A percentile compares a stretch with the other conserved stretches of the same genome.
Evolutionary conservation across 202 grass and related monocot genomes (phyloP).

Genomic region (Digitaria exilis): DNA sequence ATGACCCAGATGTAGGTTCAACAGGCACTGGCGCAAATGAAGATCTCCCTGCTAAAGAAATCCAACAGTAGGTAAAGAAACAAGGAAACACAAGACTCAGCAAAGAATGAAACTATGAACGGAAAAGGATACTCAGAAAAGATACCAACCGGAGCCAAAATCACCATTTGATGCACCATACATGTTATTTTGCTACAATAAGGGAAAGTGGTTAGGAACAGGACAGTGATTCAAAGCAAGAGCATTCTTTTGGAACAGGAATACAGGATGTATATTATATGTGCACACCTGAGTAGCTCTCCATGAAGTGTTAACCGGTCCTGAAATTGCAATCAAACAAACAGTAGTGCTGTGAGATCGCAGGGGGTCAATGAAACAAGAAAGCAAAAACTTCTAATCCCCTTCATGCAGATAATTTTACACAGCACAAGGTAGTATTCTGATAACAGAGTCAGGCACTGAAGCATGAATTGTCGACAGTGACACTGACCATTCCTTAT

Average conservation of each 20-base stretch:
- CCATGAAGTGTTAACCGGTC: constrained; percentile 62
- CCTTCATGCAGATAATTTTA: neutral
- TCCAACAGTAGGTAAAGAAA: neutral
- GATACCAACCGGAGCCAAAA: constrained; percentile 46
- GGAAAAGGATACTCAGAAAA: constrained; percentile 9
- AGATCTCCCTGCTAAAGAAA: constrained; percentile 56
- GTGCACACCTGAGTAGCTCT: constrained; percentile 61
- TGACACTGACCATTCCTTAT: constrained; percentile 66
- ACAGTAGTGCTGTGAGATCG: constrained; percentile 25
- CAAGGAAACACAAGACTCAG: neutral
- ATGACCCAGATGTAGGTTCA: constrained; percentile 46
- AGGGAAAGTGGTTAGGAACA: constrained; percentile 33
- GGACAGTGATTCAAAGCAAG: neutral
- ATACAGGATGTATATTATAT: neutral
- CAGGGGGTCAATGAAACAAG: neutral
- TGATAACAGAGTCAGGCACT: neutral
- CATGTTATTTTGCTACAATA: constrained; percentile 56
- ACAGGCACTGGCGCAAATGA: constrained; percentile 45
- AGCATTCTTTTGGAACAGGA: neutral
- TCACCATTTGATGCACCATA: constrained; percentile 50
- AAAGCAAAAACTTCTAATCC: neutral
- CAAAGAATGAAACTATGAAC: neutral
- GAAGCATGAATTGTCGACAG: neutral
- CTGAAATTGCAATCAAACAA: constrained; percentile 47
- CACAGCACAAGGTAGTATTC: neutral